phyloP scores from a whole-genome alignment of 305 asterid genomes.

The Fraxinus xanthoxyloides region DNA sequence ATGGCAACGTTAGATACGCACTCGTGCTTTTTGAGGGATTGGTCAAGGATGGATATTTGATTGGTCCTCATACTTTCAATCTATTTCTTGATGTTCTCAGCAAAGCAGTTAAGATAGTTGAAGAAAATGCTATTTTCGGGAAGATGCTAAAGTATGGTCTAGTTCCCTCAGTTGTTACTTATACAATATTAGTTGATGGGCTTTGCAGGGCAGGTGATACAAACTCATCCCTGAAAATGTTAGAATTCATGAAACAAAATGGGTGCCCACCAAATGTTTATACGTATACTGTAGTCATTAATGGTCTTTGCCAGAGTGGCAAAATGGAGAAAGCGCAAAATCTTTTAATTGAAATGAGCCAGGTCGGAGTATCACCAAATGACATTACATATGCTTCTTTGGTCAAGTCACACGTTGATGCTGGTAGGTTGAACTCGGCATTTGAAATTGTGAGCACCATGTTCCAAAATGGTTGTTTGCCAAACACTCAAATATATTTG shows the following conservation, averaged over 20 bases:
- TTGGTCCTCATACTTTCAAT: constrained; percentile 33
- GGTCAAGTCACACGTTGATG: constrained; percentile 26
- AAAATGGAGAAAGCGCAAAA: constrained; percentile 29
- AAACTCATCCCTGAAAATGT: constrained; percentile 14
- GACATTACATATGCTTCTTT: constrained; percentile 16
- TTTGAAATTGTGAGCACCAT: constrained; percentile 27
- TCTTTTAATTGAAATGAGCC: constrained; percentile 30
- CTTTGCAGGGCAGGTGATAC: constrained; percentile 32
- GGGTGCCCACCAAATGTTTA: constrained; percentile 37
- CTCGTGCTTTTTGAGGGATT: constrained; percentile 28
- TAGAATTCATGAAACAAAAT: constrained; percentile 30
- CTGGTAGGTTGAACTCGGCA: constrained; percentile 22
- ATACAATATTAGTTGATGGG: constrained; percentile 36
- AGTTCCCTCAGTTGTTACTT: constrained; percentile 43
- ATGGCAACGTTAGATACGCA: constrained; percentile 19
- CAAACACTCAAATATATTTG: constrained; percentile 23
- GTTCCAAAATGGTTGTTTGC: constrained; percentile 25
- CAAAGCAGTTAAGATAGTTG: constrained; percentile 28
- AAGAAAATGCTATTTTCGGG: constrained; percentile 34
- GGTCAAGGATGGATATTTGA: constrained; percentile 22
- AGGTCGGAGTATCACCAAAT: constrained; percentile 27
- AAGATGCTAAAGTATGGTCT: constrained; percentile 42
- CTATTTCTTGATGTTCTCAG: constrained; percentile 33
- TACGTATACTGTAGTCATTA: constrained; percentile 29
- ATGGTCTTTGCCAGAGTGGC: constrained; percentile 31